Evolutionary conservation across 352 stramenopile species (phyloP), one percentile per base, ranked within the genome.

Genomic region (Phytophthora multivora): DNA sequence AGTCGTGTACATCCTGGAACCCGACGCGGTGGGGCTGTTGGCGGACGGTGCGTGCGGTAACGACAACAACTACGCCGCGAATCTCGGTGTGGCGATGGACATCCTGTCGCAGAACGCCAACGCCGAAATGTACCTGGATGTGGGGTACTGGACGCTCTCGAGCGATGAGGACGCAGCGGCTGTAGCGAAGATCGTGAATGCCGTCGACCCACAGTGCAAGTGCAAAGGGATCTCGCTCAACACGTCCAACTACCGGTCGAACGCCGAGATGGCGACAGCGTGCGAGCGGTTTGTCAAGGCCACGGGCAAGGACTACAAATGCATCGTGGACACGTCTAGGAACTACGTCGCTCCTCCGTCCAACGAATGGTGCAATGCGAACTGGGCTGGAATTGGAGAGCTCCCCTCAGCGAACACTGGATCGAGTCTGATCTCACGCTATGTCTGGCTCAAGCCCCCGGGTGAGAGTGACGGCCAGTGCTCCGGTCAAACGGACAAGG

Each of bases 1-100:
- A 36, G 63, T 80, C 9, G 40, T 88, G 4, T 88, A 86, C 51
- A 71, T 90, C n/a, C 62, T 90, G 30, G 79, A 90, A 48, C 79
- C 79, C 0, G 77, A 85, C 28, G 79, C 81, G 0, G 60, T 88
- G 9, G 77, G 81, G 1, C 54, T 89, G 12, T 42, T 86, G 0
- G 75, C 66, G 4, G 64, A 79, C 16, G 56, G 36, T 10, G 69
- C 63, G 18, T 90, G 79, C 31, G 79, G 59, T 4, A 62, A 68
- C 21, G 48, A 52, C 9, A 69, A 80, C 12, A 66, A 71, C 0
- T 90, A 90, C 57, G 46, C 53, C 2, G 63, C 56, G 4, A 90
- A 88, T 53, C 59, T 90, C 48, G 50, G 62, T 10, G 68, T 59
- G 0, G 81, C 81, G 3, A 74, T 89, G 39, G 50, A 77, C 8